Conservation (phyloP, 345 rosid species). For the Geranium rotundifolium region DNA sequence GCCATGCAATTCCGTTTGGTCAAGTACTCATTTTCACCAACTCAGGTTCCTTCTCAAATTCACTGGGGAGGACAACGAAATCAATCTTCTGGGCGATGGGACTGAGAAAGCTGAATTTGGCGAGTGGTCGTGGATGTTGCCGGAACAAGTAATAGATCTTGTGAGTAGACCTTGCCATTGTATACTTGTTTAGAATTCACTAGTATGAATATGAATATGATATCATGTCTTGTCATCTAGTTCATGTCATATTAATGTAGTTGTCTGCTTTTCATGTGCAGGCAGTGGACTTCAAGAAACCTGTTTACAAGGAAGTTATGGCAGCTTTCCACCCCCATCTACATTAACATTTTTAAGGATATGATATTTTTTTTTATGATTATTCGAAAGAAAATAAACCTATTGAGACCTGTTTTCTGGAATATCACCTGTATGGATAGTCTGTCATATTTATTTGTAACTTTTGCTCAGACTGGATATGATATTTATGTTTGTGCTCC, state of each 20-base stretch:
- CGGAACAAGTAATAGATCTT: slow-evolving; percentile 47
- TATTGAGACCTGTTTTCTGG: neutral
- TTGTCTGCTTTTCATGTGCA: slow-evolving; percentile 16
- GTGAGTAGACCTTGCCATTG: slow-evolving; percentile 24
- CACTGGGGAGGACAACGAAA: slow-evolving; percentile 74
- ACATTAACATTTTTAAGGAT: slow-evolving; percentile 13
- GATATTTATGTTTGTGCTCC: too few relatives aligned
- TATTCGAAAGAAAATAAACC: neutral
- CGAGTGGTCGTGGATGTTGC: slow-evolving; percentile 74
- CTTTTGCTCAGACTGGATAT: too few relatives aligned
- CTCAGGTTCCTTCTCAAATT: slow-evolving; percentile 79
- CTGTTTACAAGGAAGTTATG: slow-evolving; percentile 72
- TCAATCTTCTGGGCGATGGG: slow-evolving; percentile 81
- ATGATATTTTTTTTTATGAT: neutral
- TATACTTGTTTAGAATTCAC: neutral
- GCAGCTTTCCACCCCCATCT: slow-evolving; percentile 52
- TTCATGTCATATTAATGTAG: too few relatives aligned
- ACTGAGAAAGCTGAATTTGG: slow-evolving; percentile 90
- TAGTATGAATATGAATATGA: too few relatives aligned
- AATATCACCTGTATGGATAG: neutral
- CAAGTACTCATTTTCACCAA: neutral
- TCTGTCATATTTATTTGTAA: too few relatives aligned
- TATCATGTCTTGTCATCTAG: neutral
- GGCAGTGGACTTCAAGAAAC: slow-evolving; percentile 90
- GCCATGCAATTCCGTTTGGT: neutral